These are phyloP conservation scores for Prunus armeniaca DNA, from an alignment of 306 rosid genomes.

Conservation along the genomic window DNA sequence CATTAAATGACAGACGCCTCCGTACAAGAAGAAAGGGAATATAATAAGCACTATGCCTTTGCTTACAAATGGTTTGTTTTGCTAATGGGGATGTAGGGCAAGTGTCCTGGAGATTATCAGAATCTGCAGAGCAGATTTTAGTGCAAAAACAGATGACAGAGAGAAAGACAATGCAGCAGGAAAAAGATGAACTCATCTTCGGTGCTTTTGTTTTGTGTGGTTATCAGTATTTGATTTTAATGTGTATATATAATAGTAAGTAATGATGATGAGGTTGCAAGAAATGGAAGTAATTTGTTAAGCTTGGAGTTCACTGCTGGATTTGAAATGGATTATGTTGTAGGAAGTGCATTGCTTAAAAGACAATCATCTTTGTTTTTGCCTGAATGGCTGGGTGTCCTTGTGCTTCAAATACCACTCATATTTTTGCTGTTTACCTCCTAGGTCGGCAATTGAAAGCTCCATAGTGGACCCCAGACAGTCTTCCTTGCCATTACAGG, in stretches of 20 bases:
- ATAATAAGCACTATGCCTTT: slow-evolving; percentile 33
- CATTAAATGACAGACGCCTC: no score
- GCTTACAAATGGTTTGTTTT: slow-evolving; percentile 39
- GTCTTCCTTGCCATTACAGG: slow-evolving; percentile 13
- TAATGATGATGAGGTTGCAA: slow-evolving; percentile 38
- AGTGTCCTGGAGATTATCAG: slow-evolving; percentile 49
- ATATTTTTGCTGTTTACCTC: neutral
- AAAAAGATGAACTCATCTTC: slow-evolving; percentile 27
- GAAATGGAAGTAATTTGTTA: slow-evolving; percentile 38
- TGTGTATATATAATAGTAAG: neutral
- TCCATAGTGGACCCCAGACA: neutral
- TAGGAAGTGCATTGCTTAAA: slow-evolving; percentile 55
- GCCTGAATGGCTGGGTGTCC: neutral
- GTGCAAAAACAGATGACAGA: slow-evolving; percentile 21
- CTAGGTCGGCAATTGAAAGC: neutral
- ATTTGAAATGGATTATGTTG: slow-evolving; percentile 38
- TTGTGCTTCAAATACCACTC: neutral
- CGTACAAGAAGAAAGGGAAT: no score
- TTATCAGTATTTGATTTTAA: neutral
- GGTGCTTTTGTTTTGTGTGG: neutral
- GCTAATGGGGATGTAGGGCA: slow-evolving; percentile 46
- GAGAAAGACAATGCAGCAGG: slow-evolving; percentile 25
- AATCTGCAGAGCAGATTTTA: slow-evolving; percentile 38
- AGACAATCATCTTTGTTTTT: slow-evolving; percentile 28
- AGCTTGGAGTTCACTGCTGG: slow-evolving; percentile 80